phyloP scores from a whole-genome alignment of 306 rosid species.

The Glycine soja region DNA sequence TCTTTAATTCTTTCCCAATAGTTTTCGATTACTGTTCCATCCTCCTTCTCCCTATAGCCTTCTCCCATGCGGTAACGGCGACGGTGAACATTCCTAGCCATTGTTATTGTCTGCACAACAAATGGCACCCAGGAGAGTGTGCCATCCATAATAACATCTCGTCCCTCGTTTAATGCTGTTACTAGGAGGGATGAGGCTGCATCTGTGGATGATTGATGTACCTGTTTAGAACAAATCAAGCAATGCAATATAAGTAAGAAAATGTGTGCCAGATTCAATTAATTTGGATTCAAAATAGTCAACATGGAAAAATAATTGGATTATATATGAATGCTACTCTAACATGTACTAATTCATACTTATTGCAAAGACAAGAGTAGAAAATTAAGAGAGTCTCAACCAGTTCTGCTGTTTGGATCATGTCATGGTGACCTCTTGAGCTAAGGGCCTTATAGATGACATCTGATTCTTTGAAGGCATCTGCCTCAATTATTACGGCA shows the following conservation, averaged over 20 bases:
- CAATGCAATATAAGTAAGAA: not conserved
- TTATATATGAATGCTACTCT: not conserved
- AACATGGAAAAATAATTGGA: not conserved
- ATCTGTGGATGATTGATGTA: slow-evolving; percentile 94
- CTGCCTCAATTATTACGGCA: slow-evolving; percentile 89
- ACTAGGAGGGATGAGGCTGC: slow-evolving; percentile 98
- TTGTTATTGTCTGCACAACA: slow-evolving; percentile 93
- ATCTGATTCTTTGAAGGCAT: slow-evolving; percentile 97
- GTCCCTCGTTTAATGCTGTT: slow-evolving; percentile 86
- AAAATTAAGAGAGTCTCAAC: slow-evolving; percentile 44
- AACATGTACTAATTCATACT: not conserved
- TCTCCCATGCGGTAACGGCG: slow-evolving; percentile 90
- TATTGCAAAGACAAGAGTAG: slow-evolving; percentile 19
- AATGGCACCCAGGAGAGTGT: slow-evolving; percentile 96
- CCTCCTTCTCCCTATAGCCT: slow-evolving; percentile 70
- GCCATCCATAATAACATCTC: slow-evolving; percentile 97
- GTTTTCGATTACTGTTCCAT: slow-evolving; percentile 77
- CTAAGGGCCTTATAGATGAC: slow-evolving; percentile 91
- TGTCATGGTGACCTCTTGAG: slow-evolving; percentile 85
- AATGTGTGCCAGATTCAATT: not conserved
- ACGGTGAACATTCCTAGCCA: slow-evolving; percentile 94
- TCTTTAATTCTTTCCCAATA: slow-evolving; percentile 83
- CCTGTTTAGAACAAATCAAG: slow-evolving; percentile 59
- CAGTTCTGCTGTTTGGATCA: slow-evolving; percentile 94
- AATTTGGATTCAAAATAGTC: not conserved